These are phyloP conservation scores for Cytospora mali DNA, from an alignment of 2,329 filamentous ascomycete species.

Conservation along the genomic window DNA sequence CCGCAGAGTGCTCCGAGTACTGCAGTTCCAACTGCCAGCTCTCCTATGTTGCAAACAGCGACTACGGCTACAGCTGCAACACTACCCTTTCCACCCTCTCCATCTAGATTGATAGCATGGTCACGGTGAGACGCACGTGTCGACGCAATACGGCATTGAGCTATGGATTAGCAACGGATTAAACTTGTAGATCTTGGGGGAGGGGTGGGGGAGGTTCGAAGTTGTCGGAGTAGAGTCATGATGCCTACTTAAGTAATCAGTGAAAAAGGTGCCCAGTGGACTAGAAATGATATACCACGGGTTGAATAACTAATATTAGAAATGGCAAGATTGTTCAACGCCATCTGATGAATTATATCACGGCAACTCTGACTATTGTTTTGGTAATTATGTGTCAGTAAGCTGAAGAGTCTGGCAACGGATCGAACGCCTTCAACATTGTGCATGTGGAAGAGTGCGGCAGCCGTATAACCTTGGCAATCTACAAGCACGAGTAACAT, in stretches of 20 bases:
- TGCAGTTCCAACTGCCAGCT: conserved; percentile 24
- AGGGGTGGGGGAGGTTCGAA: neutral
- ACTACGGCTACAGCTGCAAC: conserved; percentile 24
- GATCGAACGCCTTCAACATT: no score
- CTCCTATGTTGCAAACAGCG: conserved; percentile 24
- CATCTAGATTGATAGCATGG: neutral
- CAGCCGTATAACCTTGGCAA: no score
- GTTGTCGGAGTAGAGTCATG: neutral
- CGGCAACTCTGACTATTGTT: neutral
- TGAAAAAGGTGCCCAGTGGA: neutral
- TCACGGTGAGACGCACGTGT: neutral
- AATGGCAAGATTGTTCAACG: neutral
- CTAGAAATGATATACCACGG: neutral
- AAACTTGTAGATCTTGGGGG: conserved; percentile 1
- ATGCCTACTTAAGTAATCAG: no score
- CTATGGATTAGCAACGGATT: neutral
- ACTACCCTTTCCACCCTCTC: neutral
- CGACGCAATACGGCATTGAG: neutral
- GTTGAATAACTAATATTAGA: neutral
- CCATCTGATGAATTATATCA: neutral
- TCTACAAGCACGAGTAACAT: no score
- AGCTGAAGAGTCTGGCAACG: no score
- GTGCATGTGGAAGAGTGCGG: no score
- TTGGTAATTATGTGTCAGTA: no score
- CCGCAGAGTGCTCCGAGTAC: conserved; percentile 8